Conservation (phyloP, 1,284 basidiomycete species). For the Pascua sp. region DNA sequence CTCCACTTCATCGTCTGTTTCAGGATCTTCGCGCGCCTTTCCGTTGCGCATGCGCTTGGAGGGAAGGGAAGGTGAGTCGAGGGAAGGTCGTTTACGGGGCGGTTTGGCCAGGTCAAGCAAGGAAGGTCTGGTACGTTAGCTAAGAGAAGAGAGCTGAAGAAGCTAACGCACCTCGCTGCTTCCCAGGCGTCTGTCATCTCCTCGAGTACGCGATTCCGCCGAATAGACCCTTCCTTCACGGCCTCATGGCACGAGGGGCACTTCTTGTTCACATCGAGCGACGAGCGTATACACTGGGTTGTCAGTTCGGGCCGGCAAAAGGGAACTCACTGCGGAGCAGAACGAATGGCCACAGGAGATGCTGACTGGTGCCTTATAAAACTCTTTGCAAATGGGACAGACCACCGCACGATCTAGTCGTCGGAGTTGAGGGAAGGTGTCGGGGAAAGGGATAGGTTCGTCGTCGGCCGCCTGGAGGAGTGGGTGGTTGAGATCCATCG, state of each 20-base stretch:
- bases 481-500: constrained; percentile 41
- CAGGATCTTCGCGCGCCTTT: not conserved
- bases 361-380: constrained; percentile 38
- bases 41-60: constrained; percentile 3
- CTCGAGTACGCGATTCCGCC: constrained; percentile 44
- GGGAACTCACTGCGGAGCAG: constrained; percentile 43
- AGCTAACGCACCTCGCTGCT: constrained; percentile 29
- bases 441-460: constrained; percentile 38
- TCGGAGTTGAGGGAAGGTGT: constrained; percentile 25
- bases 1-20: constrained; percentile 9
- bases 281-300: constrained; percentile 40
- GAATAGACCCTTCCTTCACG: constrained; percentile 35
- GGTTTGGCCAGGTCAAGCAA: constrained; percentile 11
- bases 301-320: not conserved
- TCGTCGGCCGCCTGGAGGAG: constrained; percentile 25
- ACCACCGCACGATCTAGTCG: constrained; percentile 37
- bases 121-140: constrained; percentile 16
- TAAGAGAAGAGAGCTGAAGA: not conserved
- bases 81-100: constrained; percentile 5
- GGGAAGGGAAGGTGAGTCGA: not conserved
- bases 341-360: constrained; percentile 48
- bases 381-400: constrained; percentile 46
- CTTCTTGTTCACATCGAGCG: constrained; percentile 27
- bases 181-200: constrained; percentile 47
- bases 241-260: constrained; percentile 41